phyloP scores from a whole-genome alignment of 257 asterid species.

The Forsythia viridissima region DNA sequence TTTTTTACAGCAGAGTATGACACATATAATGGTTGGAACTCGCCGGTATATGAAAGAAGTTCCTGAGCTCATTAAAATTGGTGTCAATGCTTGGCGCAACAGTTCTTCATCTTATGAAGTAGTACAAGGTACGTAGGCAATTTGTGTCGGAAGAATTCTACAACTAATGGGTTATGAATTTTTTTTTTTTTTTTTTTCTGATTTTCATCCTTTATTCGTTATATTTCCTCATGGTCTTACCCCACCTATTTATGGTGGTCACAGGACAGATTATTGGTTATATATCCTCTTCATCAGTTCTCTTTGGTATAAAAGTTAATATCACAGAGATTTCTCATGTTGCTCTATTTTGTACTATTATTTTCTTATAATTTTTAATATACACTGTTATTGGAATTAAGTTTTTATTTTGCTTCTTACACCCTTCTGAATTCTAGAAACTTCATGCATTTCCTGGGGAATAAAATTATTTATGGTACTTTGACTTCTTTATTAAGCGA shows the following conservation, averaged over 20 bases:
- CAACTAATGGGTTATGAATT: constrained; percentile 8
- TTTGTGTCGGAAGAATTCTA: constrained; percentile 1
- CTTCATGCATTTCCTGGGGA: background rate
- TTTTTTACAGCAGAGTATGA: constrained; percentile 64
- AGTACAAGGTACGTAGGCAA: constrained; percentile 61
- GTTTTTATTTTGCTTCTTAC: background rate
- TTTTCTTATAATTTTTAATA: background rate
- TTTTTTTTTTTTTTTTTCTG: background rate
- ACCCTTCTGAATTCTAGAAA: background rate
- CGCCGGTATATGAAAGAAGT: constrained; percentile 77
- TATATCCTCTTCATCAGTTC: background rate
- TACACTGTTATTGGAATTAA: background rate
- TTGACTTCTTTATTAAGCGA: background rate
- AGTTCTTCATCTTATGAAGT: constrained; percentile 61
- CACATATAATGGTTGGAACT: constrained; percentile 61
- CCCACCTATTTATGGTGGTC: background rate
- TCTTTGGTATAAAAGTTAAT: background rate
- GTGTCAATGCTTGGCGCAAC: constrained; percentile 71
- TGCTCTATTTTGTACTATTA: background rate
- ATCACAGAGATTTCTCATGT: background rate
- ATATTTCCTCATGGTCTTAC: background rate
- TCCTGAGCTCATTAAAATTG: constrained; percentile 69
- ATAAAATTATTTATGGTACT: background rate
- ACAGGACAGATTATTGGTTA: background rate
- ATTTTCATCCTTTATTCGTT: background rate